These are phyloP conservation scores for Calonectria pauciramosa DNA, from an alignment of 2,329 filamentous ascomycete genomes.

Conservation along the genomic window DNA sequence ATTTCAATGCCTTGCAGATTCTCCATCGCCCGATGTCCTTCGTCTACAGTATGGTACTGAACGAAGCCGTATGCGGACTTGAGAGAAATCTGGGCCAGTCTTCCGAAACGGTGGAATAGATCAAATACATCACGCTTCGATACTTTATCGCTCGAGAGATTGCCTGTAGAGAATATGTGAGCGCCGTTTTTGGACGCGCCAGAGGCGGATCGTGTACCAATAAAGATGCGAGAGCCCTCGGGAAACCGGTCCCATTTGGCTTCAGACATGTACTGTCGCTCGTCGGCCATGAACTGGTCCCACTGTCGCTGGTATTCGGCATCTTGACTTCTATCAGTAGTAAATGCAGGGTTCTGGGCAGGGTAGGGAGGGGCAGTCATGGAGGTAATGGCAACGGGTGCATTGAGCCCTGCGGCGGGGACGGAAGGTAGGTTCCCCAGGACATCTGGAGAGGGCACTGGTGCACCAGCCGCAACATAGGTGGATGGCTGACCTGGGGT, in stretches of 20 bases:
- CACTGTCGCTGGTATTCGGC: slow-evolving; percentile 74
- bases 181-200: slow-evolving; percentile 43
- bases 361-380: slow-evolving; percentile 51
- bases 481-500: slow-evolving; percentile 51
- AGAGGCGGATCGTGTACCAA: slow-evolving; percentile 69
- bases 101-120: slow-evolving; percentile 87
- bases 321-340: slow-evolving; percentile 52
- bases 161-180: slow-evolving; percentile 70
- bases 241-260: slow-evolving; percentile 88
- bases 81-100: slow-evolving; percentile 92
- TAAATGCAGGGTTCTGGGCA: slow-evolving; percentile 45
- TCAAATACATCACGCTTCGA: slow-evolving; percentile 96
- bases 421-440: slow-evolving; percentile 49
- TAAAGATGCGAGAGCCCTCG: slow-evolving; percentile 82
- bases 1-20: slow-evolving; percentile 85
- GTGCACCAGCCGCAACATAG: slow-evolving; percentile 50
- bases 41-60: slow-evolving; percentile 84
- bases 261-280: slow-evolving; percentile 81
- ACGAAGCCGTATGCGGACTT: slow-evolving; percentile 98
- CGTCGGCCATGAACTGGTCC: slow-evolving; percentile 80
- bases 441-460: slow-evolving; percentile 50
- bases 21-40: slow-evolving; percentile 82
- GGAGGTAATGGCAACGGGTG: slow-evolving; percentile 44
- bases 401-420: slow-evolving; percentile 47
- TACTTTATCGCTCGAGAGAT: slow-evolving; percentile 91